Conservation (phyloP, 495 filamentous ascomycete species). For the Penicillium longicatenatum region DNA sequence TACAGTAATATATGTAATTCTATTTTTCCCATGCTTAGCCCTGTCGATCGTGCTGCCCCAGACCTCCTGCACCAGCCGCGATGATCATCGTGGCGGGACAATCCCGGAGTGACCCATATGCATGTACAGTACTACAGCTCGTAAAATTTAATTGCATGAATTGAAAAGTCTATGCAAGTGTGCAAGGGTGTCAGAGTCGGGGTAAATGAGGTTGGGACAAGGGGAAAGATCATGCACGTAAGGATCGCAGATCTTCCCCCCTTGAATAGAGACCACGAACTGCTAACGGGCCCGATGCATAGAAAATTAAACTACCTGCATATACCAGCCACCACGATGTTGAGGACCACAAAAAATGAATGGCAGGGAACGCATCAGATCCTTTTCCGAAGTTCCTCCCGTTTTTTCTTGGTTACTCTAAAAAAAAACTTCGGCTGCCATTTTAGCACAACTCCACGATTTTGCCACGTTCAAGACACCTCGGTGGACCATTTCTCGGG, state of each 20-base stretch:
- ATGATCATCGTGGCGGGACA: conserved; percentile 10
- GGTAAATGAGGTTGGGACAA: not conserved
- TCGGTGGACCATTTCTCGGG: not conserved
- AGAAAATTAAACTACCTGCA: conserved; percentile 1
- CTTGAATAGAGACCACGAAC: conserved; percentile 1
- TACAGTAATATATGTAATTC: not conserved
- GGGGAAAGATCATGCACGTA: conserved; percentile 1
- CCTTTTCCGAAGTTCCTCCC: not conserved
- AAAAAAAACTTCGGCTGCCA: not conserved
- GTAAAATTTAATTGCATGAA: not conserved
- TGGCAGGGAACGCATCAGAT: not conserved
- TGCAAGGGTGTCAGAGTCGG: conserved; percentile 4
- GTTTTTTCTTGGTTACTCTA: too few relatives aligned
- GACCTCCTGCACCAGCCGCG: conserved; percentile 4
- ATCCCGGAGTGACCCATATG: conserved; percentile 5
- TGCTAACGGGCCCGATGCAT: conserved; percentile 16
- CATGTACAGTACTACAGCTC: too few relatives aligned
- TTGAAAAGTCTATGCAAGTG: not conserved
- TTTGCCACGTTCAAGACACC: conserved; percentile 28
- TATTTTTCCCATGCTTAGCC: conserved; percentile 3
- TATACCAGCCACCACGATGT: conserved; percentile 22
- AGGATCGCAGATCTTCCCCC: conserved; percentile 1
- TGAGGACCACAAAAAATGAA: not conserved
- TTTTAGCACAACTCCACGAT: conserved; percentile 18
- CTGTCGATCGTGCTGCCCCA: conserved; percentile 22